Base-by-base conservation (phyloP, 2,329 filamentous ascomycete genomes). In the Ophiosphaerella narmari region DNA sequence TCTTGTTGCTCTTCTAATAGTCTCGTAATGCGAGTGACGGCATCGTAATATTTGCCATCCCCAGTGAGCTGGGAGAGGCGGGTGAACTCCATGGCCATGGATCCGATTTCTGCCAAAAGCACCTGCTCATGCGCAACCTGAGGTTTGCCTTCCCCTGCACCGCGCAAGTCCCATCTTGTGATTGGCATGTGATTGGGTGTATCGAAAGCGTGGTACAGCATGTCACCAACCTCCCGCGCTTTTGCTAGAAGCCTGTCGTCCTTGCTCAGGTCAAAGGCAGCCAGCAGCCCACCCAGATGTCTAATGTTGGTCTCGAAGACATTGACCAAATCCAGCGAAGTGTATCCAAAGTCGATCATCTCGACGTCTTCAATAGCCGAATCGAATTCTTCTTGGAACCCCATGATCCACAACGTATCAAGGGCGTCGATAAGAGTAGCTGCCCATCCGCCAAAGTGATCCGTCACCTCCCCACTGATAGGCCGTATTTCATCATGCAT, bases 171-270 rank as follows among this genome's bases (percentile, higher is more conserved):
- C 77, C 77, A 79, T 45, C 77, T 64, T 0, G 76, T 78, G 40
- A 78, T 71, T 5, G 93, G 92, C 90, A 97, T 95, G 61, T 91
- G 86, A 71, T 97, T 97, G 1, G 92, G 92, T 0, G 93, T 97
- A 73, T 96, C 91, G 64, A 96, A 96, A 4, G 88, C 83, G 45
- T 87, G 86, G 77, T 92, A 91, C 29, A 96, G 77, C 52, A 96
- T 82, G 63, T 93, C 88, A 34, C 85, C 91, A 23, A 94, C 82
- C 73, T 93, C 87, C 32, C 87, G 80, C 1, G 91, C 89, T 74
- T 95, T 94, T 46, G 86, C 83, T 29, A 95, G 79, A 9, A 96
- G 78, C 21, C 88, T 78, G 16, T 80, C 75, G 63, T 96, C 88
- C 54, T 83, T 88, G 44, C 89, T 92, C 48, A 97, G 80, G 74